Evolutionary conservation across 331 rosid genomes (phyloP).

Genomic region (Ulmus americana): DNA sequence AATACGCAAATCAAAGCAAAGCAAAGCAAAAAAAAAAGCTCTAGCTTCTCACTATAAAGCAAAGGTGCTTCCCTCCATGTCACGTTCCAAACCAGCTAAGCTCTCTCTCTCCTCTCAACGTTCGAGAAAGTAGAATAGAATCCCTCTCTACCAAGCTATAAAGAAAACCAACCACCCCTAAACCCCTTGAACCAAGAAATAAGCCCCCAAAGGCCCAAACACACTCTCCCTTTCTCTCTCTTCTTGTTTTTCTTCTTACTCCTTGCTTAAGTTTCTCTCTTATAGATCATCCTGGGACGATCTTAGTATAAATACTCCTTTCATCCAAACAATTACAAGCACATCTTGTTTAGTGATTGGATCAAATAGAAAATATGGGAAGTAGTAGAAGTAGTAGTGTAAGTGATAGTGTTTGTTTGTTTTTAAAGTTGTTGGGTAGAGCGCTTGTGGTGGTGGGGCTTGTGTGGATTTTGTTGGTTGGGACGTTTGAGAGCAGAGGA

Average conservation of each 20-base stretch:
- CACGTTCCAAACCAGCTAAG: conserved; percentile 59
- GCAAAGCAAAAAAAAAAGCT: conserved; percentile 28
- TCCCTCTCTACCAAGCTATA: conserved; percentile 71
- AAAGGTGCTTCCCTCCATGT: conserved; percentile 47
- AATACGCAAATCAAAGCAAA: conserved; percentile 68
- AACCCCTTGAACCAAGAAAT: conserved; percentile 33
- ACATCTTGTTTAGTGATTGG: neutral
- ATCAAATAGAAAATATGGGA: conserved; percentile 26
- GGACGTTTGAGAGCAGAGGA: conserved; percentile 28
- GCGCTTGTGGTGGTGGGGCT: conserved; percentile 42
- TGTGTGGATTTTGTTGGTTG: conserved; percentile 47
- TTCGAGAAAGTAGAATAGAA: conserved; percentile 58
- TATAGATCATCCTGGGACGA: conserved; percentile 18
- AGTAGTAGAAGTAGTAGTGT: conserved; percentile 22
- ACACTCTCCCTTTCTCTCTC: conserved; percentile 4
- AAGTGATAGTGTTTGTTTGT: conserved; percentile 15
- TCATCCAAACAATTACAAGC: conserved; percentile 7
- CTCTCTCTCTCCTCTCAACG: conserved; percentile 35
- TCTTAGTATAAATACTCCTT: neutral
- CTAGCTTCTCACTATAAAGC: conserved; percentile 66
- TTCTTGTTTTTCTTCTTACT: conserved; percentile 3
- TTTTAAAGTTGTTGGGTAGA: conserved; percentile 34
- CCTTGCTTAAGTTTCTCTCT: neutral
- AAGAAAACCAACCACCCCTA: conserved; percentile 59
- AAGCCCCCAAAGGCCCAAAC: conserved; percentile 10